A percentile compares a stretch with the other conserved stretches of the same genome.
Evolutionary conservation across 306 rosid genomes (phyloP).

Genomic region (Myrica gale): DNA sequence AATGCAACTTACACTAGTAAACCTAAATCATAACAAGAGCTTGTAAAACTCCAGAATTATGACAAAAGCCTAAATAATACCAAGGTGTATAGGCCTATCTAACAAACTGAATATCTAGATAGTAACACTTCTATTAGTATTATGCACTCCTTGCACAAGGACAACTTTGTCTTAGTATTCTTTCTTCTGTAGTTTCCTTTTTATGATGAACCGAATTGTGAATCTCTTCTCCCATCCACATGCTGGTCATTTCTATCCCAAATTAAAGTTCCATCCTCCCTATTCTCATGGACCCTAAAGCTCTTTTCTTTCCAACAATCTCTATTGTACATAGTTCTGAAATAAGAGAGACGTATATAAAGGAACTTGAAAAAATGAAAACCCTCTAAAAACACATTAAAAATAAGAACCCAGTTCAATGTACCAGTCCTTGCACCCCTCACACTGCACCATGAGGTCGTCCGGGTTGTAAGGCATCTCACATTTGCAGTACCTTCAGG

Average conservation of each 20-base stretch:
- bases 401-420: conserved; percentile 26
- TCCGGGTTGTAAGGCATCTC: conserved; percentile 98
- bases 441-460: conserved; percentile 96
- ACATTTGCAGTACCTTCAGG: conserved; percentile 84
- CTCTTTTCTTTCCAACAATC: background rate
- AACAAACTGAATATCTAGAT: background rate
- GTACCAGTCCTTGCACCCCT: conserved; percentile 96
- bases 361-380: background rate
- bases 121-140: background rate
- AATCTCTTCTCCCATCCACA: background rate
- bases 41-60: background rate
- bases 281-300: background rate
- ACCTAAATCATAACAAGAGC: conserved; percentile 9
- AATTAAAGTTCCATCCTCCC: background rate
- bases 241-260: background rate
- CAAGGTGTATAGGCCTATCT: background rate
- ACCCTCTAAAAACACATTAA: conserved; percentile 9
- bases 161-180: background rate
- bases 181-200: background rate
- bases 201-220: background rate
- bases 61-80: conserved; percentile 3
- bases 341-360: background rate
- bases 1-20: conserved; percentile 8
- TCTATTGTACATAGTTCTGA: background rate
- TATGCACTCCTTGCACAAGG: background rate